Percentiles rank a stretch among this genome's conserved stretches.
Evolutionary conservation across 2,329 filamentous ascomycete genomes (phyloP).

Genomic region (Alternaria triticimaculans): DNA sequence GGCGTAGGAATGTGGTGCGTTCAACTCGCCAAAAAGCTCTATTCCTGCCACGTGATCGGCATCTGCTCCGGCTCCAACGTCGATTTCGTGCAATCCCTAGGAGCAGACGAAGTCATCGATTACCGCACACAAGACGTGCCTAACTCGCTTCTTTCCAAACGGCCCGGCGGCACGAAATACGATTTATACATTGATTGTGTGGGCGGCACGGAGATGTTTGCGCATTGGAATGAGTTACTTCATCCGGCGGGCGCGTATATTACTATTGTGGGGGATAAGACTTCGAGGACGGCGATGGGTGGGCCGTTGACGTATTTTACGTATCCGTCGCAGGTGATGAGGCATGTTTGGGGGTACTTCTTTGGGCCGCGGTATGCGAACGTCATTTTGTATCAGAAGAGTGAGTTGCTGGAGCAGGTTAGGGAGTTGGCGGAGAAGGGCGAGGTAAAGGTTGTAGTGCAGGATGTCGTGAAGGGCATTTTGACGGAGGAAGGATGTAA

Average conservation of each 20-base stretch:
- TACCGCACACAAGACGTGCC: constrained; percentile 43
- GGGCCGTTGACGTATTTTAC: constrained; percentile 44
- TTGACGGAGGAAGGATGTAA: constrained; percentile 23
- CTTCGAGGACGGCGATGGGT: constrained; percentile 48
- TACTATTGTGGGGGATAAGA: constrained; percentile 50
- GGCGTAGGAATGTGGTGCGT: constrained; percentile 47
- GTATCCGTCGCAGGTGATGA: constrained; percentile 33
- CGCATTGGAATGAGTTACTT: constrained; percentile 31
- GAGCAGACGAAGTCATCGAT: constrained; percentile 57
- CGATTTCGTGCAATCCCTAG: constrained; percentile 55
- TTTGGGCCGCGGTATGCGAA: constrained; percentile 42
- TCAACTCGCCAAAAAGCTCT: constrained; percentile 47
- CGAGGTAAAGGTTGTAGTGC: constrained; percentile 31
- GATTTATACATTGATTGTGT: constrained; percentile 60
- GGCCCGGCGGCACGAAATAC: constrained; percentile 39
- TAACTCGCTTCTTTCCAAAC: constrained; percentile 41
- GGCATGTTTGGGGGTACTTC: constrained; percentile 29
- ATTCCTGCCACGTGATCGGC: constrained; percentile 53
- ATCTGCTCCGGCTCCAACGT: constrained; percentile 58
- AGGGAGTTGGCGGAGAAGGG: constrained; percentile 29
- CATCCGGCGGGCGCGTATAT: constrained; percentile 51
- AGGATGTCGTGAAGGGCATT: constrained; percentile 37
- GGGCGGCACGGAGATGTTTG: constrained; percentile 57
- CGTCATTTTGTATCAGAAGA: constrained; percentile 30
- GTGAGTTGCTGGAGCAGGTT: constrained; percentile 32